phyloP scores from a whole-genome alignment of 345 rosid species.

The Syzygium grande region DNA sequence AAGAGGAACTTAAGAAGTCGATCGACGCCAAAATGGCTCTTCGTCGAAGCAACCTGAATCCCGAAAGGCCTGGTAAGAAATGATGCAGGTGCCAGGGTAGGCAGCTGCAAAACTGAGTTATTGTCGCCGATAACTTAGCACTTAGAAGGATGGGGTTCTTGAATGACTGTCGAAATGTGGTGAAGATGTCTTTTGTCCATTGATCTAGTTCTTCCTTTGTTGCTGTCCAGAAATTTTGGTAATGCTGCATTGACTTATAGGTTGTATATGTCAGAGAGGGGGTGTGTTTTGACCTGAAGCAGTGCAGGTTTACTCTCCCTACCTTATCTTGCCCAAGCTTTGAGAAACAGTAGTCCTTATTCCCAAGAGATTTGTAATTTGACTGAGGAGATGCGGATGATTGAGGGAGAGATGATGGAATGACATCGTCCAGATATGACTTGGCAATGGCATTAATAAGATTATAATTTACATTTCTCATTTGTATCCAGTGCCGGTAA shows the following conservation, averaged over 20 bases:
- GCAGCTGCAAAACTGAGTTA: not conserved
- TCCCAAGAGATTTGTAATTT: not conserved
- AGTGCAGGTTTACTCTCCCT: not conserved
- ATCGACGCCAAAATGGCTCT: slow-evolving; percentile 76
- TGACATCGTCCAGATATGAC: not conserved
- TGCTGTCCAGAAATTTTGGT: not conserved
- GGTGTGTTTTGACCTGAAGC: not conserved
- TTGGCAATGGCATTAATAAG: not conserved
- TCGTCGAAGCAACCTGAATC: slow-evolving; percentile 88
- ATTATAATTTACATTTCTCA: not conserved
- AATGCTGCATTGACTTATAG: not conserved
- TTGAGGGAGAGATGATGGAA: not conserved
- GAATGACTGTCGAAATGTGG: not conserved
- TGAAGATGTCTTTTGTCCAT: not conserved
- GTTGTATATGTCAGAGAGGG: not conserved
- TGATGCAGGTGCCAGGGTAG: not conserved
- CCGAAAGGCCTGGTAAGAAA: slow-evolving; percentile 87
- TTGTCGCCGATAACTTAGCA: not conserved
- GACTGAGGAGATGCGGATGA: not conserved
- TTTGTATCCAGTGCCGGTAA: not conserved
- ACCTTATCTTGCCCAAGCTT: not conserved
- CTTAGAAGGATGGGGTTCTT: not conserved
- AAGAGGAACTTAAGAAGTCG: slow-evolving; percentile 80
- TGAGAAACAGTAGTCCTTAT: not conserved
- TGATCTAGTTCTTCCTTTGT: not conserved